A percentile compares a stretch with the other conserved stretches of the same genome.
phyloP scores from a whole-genome alignment of 345 rosid genomes.

The Aethionema arabicum region DNA sequence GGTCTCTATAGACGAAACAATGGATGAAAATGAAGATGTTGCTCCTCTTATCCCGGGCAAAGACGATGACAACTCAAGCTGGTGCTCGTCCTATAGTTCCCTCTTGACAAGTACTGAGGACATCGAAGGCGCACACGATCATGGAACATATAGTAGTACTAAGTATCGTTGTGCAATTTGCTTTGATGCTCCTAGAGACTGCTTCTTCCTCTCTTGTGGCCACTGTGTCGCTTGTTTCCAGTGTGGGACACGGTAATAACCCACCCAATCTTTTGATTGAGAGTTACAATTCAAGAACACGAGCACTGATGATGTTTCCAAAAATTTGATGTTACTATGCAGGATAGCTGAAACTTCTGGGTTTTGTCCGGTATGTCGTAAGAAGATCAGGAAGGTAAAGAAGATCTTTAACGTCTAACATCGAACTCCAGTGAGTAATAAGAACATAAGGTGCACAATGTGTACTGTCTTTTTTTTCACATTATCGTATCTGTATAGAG shows the following conservation, averaged over 20 bases:
- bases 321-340: constrained; percentile 31
- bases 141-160: constrained; percentile 65
- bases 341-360: constrained; percentile 86
- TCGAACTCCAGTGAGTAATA: neutral
- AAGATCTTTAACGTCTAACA: constrained; percentile 62
- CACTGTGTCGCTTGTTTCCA: constrained; percentile 90
- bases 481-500: constrained; percentile 25
- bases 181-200: constrained; percentile 96
- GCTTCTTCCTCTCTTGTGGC: constrained; percentile 99
- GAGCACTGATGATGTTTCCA: constrained; percentile 8
- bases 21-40: constrained; percentile 42
- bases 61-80: constrained; percentile 87
- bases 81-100: constrained; percentile 95
- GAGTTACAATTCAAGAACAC: neutral
- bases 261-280: neutral
- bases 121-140: constrained; percentile 58
- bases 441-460: neutral
- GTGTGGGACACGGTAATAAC: constrained; percentile 80
- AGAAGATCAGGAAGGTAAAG: constrained; percentile 88
- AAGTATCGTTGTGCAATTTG: constrained; percentile 94
- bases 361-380: constrained; percentile 78
- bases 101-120: constrained; percentile 65
- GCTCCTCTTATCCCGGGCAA: constrained; percentile 77
- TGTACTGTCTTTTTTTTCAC: constrained; percentile 11
- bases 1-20: constrained; percentile 40